These are phyloP conservation scores for Plasmodium adleri DNA, from an alignment of 169 alveolate genomes.

Conservation along the genomic window DNA sequence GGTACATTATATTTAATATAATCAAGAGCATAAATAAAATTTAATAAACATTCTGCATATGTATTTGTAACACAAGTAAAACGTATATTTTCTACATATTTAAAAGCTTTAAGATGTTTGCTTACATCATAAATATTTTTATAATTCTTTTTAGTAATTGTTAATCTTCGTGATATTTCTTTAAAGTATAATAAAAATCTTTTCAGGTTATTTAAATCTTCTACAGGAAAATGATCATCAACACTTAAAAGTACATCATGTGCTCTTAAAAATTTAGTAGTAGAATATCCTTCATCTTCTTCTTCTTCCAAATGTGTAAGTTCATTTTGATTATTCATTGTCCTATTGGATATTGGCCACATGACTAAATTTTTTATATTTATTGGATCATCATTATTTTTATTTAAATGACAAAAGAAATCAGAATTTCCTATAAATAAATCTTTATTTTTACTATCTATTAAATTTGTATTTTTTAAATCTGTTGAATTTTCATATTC, in stretches of 20 bases:
- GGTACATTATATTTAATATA: background rate
- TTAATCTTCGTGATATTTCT: background rate
- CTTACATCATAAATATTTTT: background rate
- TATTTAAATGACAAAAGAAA: background rate
- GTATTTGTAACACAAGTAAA: background rate
- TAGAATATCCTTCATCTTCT: background rate
- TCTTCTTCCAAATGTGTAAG: background rate
- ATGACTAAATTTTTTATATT: background rate
- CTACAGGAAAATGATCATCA: background rate
- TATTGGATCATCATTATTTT: background rate
- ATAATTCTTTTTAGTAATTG: background rate
- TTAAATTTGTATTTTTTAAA: no score
- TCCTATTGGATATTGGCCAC: background rate
- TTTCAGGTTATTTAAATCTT: background rate
- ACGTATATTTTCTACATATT: background rate
- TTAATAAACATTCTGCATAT: background rate
- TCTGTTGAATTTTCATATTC: no score
- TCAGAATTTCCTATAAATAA: background rate
- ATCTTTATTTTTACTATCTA: no score
- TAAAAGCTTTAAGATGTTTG: background rate
- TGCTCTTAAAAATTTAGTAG: background rate
- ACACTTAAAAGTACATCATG: background rate
- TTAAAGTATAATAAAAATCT: background rate
- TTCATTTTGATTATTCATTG: background rate
- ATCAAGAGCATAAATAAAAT: background rate